These are phyloP conservation scores for Penicillium crystallinum DNA, from an alignment of 495 filamentous ascomycete genomes.

Conservation along the genomic window DNA sequence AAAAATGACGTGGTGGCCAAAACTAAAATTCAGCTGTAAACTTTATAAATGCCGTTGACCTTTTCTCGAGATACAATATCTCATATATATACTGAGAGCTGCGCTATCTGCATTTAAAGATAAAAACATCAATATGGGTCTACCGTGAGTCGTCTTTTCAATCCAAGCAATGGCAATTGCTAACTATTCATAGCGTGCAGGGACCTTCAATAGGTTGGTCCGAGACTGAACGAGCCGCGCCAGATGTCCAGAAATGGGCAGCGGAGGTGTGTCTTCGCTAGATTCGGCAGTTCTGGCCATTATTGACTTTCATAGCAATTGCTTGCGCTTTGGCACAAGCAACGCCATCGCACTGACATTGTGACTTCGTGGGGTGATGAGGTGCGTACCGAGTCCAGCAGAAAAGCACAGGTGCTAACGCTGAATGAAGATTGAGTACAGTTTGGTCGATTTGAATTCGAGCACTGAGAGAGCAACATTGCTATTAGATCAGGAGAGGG, in stretches of 20 bases:
- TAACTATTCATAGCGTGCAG: background rate
- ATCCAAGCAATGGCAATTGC: background rate
- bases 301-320: background rate
- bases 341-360: background rate
- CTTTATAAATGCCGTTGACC: too few species aligned
- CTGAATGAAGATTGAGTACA: background rate
- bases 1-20: background rate
- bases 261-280: background rate
- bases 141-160: background rate
- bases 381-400: background rate
- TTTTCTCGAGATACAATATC: too few species aligned
- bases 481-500: slow-evolving; percentile 1
- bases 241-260: background rate
- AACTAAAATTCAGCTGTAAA: background rate
- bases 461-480: background rate
- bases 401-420: background rate
- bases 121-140: background rate
- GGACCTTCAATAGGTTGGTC: background rate
- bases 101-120: too few species aligned
- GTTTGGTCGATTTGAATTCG: background rate
- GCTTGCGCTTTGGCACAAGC: background rate
- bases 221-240: background rate
- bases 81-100: too few species aligned
- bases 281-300: background rate
- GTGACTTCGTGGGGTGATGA: slow-evolving; percentile 1